phyloP scores from a whole-genome alignment of 2,329 filamentous ascomycete genomes.

The Talaromyces amestolkiae region DNA sequence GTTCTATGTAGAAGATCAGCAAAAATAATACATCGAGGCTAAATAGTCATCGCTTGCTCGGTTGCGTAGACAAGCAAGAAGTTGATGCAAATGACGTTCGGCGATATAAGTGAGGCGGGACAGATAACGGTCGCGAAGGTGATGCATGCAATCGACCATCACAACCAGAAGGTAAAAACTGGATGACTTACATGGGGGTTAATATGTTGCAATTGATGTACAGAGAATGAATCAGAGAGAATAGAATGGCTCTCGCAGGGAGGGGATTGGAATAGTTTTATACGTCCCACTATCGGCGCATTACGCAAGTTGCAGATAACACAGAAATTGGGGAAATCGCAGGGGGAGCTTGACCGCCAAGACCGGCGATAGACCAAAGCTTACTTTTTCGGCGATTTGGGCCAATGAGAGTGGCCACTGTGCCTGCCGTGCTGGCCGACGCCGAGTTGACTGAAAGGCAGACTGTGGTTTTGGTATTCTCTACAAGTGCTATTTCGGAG shows the following conservation, averaged over 20 bases:
- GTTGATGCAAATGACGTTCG: not conserved
- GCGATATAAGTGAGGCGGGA: not conserved
- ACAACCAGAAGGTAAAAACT: not conserved
- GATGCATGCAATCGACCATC: not conserved
- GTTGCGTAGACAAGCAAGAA: not conserved
- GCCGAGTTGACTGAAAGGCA: not conserved
- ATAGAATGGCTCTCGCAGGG: not conserved
- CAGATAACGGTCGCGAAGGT: not conserved
- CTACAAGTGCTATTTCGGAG: not conserved
- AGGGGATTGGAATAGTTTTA: not conserved
- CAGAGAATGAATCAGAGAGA: not conserved
- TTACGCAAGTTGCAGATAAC: conserved; percentile 4
- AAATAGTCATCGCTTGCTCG: not conserved
- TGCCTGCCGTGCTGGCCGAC: not conserved
- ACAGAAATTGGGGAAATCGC: conserved; percentile 4
- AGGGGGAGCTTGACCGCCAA: conserved; percentile 13
- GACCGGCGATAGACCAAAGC: conserved; percentile 4
- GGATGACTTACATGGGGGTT: not conserved
- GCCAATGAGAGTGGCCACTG: conserved; percentile 13
- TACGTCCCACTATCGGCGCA: conserved; percentile 2
- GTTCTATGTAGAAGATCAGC: not conserved
- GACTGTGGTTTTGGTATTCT: not conserved
- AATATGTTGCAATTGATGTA: not conserved
- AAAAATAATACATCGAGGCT: too few relatives aligned
- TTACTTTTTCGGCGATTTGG: conserved; percentile 11